Evolutionary conservation across 2,329 filamentous ascomycete species (phyloP), one percentile per base, ranked within the genome.

Genomic region (Talaromyces sp.): DNA sequence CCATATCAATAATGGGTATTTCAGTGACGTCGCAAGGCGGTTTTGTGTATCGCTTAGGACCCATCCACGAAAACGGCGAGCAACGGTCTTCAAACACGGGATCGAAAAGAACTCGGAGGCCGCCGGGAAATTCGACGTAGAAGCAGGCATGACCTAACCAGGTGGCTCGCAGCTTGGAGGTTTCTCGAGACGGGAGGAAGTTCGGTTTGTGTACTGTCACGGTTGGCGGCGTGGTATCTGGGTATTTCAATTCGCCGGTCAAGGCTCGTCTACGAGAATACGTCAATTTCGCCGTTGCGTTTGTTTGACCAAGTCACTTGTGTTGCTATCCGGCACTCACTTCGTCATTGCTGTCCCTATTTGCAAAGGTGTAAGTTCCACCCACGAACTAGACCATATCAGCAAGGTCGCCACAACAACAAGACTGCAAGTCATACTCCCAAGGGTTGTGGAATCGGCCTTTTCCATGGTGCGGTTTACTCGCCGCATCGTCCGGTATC

Each of bases 111-210:
- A 96, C 90, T 56, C 93, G 86, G 55, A 97, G 79, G 0, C 93
- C 93, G 13, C 83, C 82, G 1, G 91, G 91, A 67, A 92, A 97
- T 73, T 97, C 93, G 65, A 96, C 84, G 67, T 90, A 92, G 77
- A 91, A 96, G 77, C 91, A 96, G 3, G 93, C 92, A 72, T 97
- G 93, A 36, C 93, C 93, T 2, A 97, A 84, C 93, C 93, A 97
- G 40, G 93, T 97, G 35, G 92, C 89, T 56, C 91, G 85, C 9
- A 59, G 15, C 40, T 82, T 79, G 17, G 74, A 63, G 1, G 81
- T 83, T 4, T 80, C 73, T 56, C 89, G 83, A 13, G 77, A 77
- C 1, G 83, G 73, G 9, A 89, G 79, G 72, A 93, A 93, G 4
- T 78, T 67, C 0, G 91, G 89, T 61, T 81, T 82, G 57, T 80